A percentile compares a stretch with the other conserved stretches of the same genome.
These are phyloP conservation scores for Colletotrichum navitas DNA, from an alignment of 2,329 filamentous ascomycete genomes.

Conservation along the genomic window DNA sequence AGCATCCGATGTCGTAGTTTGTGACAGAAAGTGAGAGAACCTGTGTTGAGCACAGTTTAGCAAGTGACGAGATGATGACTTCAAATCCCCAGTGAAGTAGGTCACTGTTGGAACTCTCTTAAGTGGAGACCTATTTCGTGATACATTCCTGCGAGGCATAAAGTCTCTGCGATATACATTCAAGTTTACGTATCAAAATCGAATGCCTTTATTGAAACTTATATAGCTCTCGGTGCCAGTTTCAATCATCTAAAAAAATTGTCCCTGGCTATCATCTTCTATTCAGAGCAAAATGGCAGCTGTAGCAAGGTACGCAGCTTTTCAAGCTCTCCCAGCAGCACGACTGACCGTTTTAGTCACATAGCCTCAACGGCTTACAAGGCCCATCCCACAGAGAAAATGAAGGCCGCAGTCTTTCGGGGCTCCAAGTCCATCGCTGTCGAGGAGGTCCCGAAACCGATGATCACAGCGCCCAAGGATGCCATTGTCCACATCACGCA, in stretches of 20 bases:
- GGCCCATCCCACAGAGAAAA: slow-evolving; percentile 4
- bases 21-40: neutral
- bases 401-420: slow-evolving; percentile 19
- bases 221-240: fast-evolving
- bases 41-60: neutral
- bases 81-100: neutral
- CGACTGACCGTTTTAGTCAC: neutral
- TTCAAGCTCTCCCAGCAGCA: neutral
- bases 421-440: slow-evolving; percentile 25
- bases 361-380: slow-evolving; percentile 19
- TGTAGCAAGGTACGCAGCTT: neutral
- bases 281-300: neutral
- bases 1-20: neutral
- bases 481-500: slow-evolving; percentile 51
- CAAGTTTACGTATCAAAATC: neutral
- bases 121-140: too few species aligned
- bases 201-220: neutral
- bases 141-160: neutral
- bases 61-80: slow-evolving; percentile 4
- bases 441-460: slow-evolving; percentile 42
- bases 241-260: neutral
- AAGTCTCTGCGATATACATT: neutral
- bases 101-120: neutral
- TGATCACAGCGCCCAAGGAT: slow-evolving; percentile 46
- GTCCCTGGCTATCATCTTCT: neutral